phyloP scores from a whole-genome alignment of 2,329 filamentous ascomycete genomes.

The Mycosphaerelloides madeirae region DNA sequence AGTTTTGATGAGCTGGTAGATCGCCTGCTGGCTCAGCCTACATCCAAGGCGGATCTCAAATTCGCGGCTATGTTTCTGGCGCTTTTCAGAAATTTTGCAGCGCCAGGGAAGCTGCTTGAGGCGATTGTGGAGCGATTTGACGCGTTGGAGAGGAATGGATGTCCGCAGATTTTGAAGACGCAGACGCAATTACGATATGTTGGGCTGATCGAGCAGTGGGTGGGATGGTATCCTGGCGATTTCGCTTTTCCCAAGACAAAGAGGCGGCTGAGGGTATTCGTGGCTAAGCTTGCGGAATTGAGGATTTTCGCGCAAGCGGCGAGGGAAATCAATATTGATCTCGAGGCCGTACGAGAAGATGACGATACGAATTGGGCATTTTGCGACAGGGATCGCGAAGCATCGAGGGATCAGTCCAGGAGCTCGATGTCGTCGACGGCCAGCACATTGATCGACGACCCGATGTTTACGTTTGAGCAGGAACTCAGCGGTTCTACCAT shows the following conservation, averaged over 20 bases:
- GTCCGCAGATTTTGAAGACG: slow-evolving; percentile 68
- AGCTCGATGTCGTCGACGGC: slow-evolving; percentile 30
- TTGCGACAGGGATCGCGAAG: slow-evolving; percentile 60
- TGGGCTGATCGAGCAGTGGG: slow-evolving; percentile 82
- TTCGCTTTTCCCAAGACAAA: slow-evolving; percentile 76
- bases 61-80: slow-evolving; percentile 87
- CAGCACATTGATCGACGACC: slow-evolving; percentile 34
- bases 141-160: slow-evolving; percentile 60
- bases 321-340: slow-evolving; percentile 74
- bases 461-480: slow-evolving; percentile 25
- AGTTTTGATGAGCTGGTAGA: slow-evolving; percentile 61
- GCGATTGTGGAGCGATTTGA: slow-evolving; percentile 76
- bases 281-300: slow-evolving; percentile 66
- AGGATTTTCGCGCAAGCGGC: slow-evolving; percentile 80
- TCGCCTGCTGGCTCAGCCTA: slow-evolving; percentile 73
- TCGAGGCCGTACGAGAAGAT: slow-evolving; percentile 74
- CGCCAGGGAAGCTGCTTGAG: slow-evolving; percentile 71
- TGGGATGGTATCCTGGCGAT: slow-evolving; percentile 83
- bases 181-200: slow-evolving; percentile 79
- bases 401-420: slow-evolving; percentile 34
- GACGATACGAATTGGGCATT: slow-evolving; percentile 93
- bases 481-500: slow-evolving; percentile 28
- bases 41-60: slow-evolving; percentile 82
- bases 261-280: slow-evolving; percentile 68
- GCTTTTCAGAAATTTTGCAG: slow-evolving; percentile 87